Evolutionary conservation across 192 early-diverging fungal genomes (phyloP).

Genomic region (Mortierella alpina): DNA sequence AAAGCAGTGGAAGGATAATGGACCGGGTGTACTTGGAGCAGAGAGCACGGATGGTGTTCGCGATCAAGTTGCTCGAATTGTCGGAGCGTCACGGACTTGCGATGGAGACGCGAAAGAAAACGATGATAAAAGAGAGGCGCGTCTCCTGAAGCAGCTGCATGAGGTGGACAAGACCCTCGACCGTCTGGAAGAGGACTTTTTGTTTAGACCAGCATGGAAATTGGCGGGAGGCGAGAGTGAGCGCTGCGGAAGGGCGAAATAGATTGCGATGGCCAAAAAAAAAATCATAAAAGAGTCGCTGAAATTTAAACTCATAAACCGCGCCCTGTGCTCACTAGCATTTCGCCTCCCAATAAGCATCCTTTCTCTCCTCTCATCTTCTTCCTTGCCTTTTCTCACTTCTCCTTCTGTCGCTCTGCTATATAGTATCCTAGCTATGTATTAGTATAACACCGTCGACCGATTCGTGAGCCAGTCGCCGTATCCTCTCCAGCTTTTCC

Average conservation of each 20-base stretch:
- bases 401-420: no score
- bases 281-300: no score
- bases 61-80: neutral
- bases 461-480: no score
- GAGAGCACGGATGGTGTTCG: constrained; percentile 4
- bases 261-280: neutral
- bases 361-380: no score
- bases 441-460: no score
- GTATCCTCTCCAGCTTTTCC: no score
- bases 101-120: constrained; percentile 31
- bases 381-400: no score
- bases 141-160: constrained; percentile 20
- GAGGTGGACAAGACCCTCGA: constrained; percentile 58
- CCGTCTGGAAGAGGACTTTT: constrained; percentile 39
- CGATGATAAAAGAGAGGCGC: constrained; percentile 26
- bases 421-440: no score
- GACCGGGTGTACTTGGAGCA: neutral
- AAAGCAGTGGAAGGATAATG: constrained; percentile 12
- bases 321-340: no score
- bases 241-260: constrained; percentile 68
- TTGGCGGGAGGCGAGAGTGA: constrained; percentile 70
- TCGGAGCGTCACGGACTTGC: neutral
- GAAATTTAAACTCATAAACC: no score
- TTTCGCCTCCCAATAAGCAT: no score
- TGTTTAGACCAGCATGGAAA: constrained; percentile 74